Percentiles rank a stretch among this genome's conserved stretches.
Evolutionary conservation across 257 asterid species (phyloP).

Genomic region (Solanum chilense): DNA sequence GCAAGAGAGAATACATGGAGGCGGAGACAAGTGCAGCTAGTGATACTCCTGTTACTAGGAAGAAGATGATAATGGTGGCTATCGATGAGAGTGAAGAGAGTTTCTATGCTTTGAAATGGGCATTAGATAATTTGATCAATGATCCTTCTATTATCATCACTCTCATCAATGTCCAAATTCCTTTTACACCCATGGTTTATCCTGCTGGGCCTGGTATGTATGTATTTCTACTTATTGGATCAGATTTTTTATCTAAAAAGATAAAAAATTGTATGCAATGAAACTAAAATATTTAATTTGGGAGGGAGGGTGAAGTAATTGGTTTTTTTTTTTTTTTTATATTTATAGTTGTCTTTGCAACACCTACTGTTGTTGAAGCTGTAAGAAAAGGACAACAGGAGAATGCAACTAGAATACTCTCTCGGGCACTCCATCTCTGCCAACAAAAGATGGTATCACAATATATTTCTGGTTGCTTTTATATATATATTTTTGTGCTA

Average conservation of each 20-base stretch:
- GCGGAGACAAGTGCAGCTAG: not conserved
- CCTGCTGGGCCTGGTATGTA: not conserved
- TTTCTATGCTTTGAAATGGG: not conserved
- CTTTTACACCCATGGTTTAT: not conserved
- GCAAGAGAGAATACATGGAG: not conserved
- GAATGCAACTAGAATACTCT: constrained; percentile 11
- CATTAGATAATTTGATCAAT: not conserved
- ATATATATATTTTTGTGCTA: no score
- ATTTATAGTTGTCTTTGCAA: not conserved
- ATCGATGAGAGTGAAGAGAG: not conserved
- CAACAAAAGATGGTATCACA: constrained; percentile 8
- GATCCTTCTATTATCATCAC: not conserved
- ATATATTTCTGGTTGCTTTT: not conserved
- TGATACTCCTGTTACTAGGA: not conserved
- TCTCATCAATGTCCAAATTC: not conserved
- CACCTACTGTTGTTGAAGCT: not conserved
- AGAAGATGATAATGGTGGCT: not conserved
- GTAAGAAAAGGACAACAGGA: constrained; percentile 24
- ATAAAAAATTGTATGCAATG: not conserved
- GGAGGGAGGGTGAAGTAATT: not conserved
- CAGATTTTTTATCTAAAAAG: no score
- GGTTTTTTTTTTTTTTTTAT: not conserved
- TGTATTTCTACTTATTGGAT: no score
- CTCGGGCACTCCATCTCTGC: constrained; percentile 24
- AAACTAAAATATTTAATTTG: not conserved